Evolutionary conservation across 2,329 filamentous ascomycete species (phyloP).

Genomic region (Talaromyces sp.): DNA sequence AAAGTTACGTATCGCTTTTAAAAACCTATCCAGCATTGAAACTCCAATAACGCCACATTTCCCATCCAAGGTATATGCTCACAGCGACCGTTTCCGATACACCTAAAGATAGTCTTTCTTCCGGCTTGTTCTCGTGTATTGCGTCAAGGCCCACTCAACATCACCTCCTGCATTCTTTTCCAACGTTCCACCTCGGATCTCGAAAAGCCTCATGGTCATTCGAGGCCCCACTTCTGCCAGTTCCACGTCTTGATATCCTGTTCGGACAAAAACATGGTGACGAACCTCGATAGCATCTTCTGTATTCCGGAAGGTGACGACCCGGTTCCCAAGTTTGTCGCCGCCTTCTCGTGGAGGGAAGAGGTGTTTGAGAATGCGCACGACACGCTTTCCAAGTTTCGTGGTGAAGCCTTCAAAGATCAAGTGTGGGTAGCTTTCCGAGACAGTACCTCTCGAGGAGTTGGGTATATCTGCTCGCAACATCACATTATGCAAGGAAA

Average conservation of each 20-base stretch:
- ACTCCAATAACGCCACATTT: constrained; percentile 8
- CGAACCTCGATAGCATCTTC: constrained; percentile 84
- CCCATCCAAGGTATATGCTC: constrained; percentile 8
- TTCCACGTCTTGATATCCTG: constrained; percentile 82
- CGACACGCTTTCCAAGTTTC: constrained; percentile 70
- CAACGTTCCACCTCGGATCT: constrained; percentile 83
- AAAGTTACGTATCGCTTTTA: background rate
- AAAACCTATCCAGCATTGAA: background rate
- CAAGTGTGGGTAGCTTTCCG: constrained; percentile 86
- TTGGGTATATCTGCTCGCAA: constrained; percentile 90
- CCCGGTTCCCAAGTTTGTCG: constrained; percentile 77
- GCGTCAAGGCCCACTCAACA: constrained; percentile 91
- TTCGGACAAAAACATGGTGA: constrained; percentile 90
- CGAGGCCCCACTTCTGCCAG: constrained; percentile 83
- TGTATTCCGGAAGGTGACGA: constrained; percentile 91
- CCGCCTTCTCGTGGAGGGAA: constrained; percentile 82
- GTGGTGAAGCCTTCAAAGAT: constrained; percentile 93
- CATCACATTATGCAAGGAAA: constrained; percentile 87
- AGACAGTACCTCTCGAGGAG: constrained; percentile 76
- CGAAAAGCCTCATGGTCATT: constrained; percentile 96
- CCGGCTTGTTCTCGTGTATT: constrained; percentile 85
- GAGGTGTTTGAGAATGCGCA: constrained; percentile 86
- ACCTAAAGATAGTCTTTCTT: constrained; percentile 88
- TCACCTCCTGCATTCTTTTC: constrained; percentile 89
- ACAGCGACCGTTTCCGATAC: background rate